These are phyloP conservation scores for Pholiota microspora DNA, from an alignment of 768 basidiomycete species.

Conservation along the genomic window DNA sequence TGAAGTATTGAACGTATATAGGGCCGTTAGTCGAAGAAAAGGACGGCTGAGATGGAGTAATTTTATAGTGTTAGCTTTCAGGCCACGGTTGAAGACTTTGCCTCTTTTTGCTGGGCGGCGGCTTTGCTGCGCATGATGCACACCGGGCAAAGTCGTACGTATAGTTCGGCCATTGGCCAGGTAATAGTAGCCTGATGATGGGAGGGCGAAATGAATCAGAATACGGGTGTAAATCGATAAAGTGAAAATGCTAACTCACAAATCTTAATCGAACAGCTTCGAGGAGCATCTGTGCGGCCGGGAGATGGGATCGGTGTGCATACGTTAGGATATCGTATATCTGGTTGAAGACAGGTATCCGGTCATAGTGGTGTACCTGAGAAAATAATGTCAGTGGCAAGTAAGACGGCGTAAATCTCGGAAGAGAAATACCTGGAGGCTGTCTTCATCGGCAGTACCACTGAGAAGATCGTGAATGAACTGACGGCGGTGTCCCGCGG, in stretches of 20 bases:
- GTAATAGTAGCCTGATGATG: conserved; percentile 54
- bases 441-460: conserved; percentile 13
- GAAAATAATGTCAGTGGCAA: neutral
- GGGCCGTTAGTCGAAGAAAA: neutral
- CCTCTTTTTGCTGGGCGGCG: conserved; percentile 2
- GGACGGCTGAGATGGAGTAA: neutral
- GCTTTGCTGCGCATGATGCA: conserved; percentile 28
- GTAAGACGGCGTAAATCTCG: neutral
- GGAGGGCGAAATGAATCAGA: conserved; percentile 5
- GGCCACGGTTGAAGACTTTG: neutral
- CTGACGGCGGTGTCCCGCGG: conserved; percentile 43
- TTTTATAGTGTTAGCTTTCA: neutral
- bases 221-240: neutral
- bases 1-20: too few relatives aligned
- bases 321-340: conserved; percentile 70
- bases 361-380: conserved; percentile 45
- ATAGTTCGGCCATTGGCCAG: conserved; percentile 74
- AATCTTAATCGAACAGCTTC: conserved; percentile 58
- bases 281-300: conserved; percentile 51
- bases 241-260: conserved; percentile 36
- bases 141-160: conserved; percentile 57
- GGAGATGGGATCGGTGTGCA: conserved; percentile 58
- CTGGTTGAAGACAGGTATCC: conserved; percentile 63
- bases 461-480: conserved; percentile 19
- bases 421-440: conserved; percentile 17